Evolutionary conservation across 768 basidiomycete genomes (phyloP), one percentile per base, ranked within the genome.

Genomic region (Podaxis sp.): DNA sequence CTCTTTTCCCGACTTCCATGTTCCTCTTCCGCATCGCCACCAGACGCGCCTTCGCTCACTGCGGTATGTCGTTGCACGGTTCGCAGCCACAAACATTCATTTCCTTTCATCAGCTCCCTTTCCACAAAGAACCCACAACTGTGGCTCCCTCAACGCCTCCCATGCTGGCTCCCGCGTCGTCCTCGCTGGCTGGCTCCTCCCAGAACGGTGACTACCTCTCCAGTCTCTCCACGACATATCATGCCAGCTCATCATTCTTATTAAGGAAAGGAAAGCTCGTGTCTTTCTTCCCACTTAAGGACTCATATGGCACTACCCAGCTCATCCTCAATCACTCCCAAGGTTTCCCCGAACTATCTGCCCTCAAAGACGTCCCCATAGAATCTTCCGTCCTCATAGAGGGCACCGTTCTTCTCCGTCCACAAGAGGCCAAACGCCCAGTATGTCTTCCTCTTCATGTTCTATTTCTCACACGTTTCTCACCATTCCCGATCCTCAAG

Each of bases 221-320:
- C 61, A 50, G 59, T 62, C 71, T 71, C 74, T 72, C 71, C 75
- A 71, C 69, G 70, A 69, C 63, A 59, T 46, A 63, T 69, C 64
- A 66, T 70, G 64, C 65, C 69, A 66, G 66, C 75, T 80, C 67
- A 80, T 68, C 69, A 70, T 64, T 68, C 69, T 71, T 65, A 69
- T 70, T 70, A 77, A 94, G 92, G 36, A 88, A 88, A 74, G 80
- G 88, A 59, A 88, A 85, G 74, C 75, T 74, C 55, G 76, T 94
- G 68, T 91, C 91, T 61, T 98, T 98, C 79, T 93, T 90, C 77
- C 88, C 88, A 36, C 82, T 97, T 71, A 90, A 85, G 69, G 94
- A 96, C 74, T 80, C 87, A 47, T 81, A 82, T 66, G 91, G 92
- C 38, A 85, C 81, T 0, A 84, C 89, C 2, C 95, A 98, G 74